phyloP scores from a whole-genome alignment of 1,284 basidiomycete species.

The Trichosporon sp. region DNA sequence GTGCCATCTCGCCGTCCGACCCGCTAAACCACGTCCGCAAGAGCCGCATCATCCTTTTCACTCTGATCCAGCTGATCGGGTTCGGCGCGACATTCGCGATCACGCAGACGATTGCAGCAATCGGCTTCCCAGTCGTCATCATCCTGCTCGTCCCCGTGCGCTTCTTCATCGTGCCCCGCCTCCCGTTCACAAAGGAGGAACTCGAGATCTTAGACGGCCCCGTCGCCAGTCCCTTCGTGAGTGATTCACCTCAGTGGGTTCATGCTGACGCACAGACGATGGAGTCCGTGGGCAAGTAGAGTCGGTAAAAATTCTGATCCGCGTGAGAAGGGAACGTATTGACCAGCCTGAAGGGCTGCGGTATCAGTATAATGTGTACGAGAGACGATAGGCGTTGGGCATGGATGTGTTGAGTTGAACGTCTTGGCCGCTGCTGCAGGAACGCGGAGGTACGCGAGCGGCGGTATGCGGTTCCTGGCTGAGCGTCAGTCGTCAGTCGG shows the following conservation, averaged over 20 bases:
- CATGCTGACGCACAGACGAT: constrained; percentile 47
- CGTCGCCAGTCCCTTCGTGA: constrained; percentile 64
- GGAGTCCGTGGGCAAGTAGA: constrained; percentile 51
- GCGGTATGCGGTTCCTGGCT: neutral
- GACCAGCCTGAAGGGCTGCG: no score
- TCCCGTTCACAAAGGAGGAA: constrained; percentile 76
- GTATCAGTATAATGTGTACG: neutral
- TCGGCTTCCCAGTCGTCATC: constrained; percentile 89
- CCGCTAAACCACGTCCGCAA: constrained; percentile 70
- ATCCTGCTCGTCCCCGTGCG: constrained; percentile 80
- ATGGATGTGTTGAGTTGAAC: neutral
- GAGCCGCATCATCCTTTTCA: constrained; percentile 70
- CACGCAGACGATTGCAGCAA: constrained; percentile 84
- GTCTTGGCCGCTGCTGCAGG: no score
- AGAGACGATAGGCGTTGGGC: neutral
- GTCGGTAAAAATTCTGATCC: neutral
- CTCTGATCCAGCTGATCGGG: constrained; percentile 72
- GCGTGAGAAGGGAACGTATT: no score
- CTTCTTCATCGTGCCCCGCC: constrained; percentile 64
- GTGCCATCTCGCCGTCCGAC: constrained; percentile 60
- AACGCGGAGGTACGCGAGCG: neutral
- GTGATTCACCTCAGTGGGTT: constrained; percentile 46
- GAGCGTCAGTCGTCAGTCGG: neutral
- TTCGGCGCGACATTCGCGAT: constrained; percentile 89
- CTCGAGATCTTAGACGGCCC: constrained; percentile 80